These are phyloP conservation scores for Pseudogymnoascus sp. DNA, from an alignment of 2,329 filamentous ascomycete genomes.

Conservation along the genomic window DNA sequence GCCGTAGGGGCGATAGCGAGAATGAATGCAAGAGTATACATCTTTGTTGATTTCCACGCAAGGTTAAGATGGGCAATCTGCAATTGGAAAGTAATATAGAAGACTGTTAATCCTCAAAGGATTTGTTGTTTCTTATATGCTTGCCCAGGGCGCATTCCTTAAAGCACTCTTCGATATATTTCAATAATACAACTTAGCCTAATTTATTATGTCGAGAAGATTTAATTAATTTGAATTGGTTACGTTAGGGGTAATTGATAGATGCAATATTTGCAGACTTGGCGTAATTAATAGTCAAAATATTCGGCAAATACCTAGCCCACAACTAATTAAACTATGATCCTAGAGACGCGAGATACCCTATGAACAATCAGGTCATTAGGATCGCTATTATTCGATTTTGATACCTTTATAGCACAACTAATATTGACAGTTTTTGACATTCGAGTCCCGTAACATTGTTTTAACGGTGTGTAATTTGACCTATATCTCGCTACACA, in stretches of 20 bases:
- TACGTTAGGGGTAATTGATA: not conserved
- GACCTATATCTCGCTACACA: not conserved
- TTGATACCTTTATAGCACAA: not conserved
- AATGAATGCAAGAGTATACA: not conserved
- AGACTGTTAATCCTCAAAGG: not conserved
- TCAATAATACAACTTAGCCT: not conserved
- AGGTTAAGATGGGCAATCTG: not conserved
- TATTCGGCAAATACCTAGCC: not conserved
- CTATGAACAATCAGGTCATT: not conserved
- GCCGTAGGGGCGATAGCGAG: not conserved
- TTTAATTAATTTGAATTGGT: not conserved
- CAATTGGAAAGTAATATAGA: not conserved
- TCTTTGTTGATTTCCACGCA: not conserved
- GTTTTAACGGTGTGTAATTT: not conserved
- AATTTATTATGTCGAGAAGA: not conserved
- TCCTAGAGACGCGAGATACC: not conserved
- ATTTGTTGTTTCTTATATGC: not conserved
- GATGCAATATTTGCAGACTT: not conserved
- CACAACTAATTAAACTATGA: not conserved
- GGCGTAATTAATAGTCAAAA: not conserved
- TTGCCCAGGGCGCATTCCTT: not conserved
- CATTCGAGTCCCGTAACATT: not conserved
- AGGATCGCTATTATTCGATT: not conserved
- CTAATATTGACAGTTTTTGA: not conserved
- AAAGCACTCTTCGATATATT: not conserved